Conservation (phyloP, 306 rosid genomes). For the Cicer judaicum region DNA sequence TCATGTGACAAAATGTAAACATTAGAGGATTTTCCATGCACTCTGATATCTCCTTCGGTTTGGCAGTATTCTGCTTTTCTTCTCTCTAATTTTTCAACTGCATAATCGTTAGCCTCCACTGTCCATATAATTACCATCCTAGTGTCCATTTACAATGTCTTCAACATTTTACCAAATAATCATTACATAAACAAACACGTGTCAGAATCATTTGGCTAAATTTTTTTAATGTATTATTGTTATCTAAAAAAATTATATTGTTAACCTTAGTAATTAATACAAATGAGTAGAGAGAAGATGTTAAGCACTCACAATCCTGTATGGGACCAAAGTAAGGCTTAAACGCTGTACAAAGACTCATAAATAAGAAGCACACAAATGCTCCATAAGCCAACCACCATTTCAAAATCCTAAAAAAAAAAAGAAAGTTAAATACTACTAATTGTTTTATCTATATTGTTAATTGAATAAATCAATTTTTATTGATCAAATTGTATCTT, state of each 20-base stretch:
- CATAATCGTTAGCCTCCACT: constrained; percentile 33
- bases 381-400: constrained; percentile 57
- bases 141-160: constrained; percentile 38
- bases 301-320: constrained; percentile 62
- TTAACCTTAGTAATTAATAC: constrained; percentile 36
- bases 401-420: too few species aligned
- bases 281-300: too few species aligned
- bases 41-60: constrained; percentile 52
- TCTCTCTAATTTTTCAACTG: constrained; percentile 43
- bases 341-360: constrained; percentile 70
- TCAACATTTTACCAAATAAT: constrained; percentile 45
- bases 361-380: constrained; percentile 59
- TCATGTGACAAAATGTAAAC: constrained; percentile 54
- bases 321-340: constrained; percentile 70
- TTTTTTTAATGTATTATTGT: neutral
- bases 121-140: neutral
- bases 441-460: too few species aligned
- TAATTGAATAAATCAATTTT: too few species aligned
- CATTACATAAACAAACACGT: neutral
- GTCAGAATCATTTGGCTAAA: constrained; percentile 24
- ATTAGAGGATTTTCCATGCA: constrained; percentile 61
- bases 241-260: neutral
- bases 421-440: too few species aligned
- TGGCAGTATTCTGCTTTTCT: constrained; percentile 69
- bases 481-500: too few species aligned